Evolutionary conservation across 306 rosid species (phyloP).

Genomic region (Rosa multiflora): DNA sequence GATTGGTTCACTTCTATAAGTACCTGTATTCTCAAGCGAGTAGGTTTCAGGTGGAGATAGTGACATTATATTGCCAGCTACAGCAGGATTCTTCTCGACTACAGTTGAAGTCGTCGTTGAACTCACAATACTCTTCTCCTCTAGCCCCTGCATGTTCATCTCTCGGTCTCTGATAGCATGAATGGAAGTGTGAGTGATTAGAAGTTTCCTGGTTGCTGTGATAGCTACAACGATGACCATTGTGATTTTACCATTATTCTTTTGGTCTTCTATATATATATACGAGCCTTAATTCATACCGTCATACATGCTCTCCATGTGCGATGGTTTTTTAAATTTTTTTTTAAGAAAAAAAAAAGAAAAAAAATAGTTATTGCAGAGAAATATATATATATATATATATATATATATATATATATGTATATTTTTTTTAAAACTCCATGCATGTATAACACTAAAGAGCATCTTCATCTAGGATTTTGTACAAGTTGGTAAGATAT

Average conservation of each 20-base stretch:
- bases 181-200: background rate
- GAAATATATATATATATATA: no score
- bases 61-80: constrained; percentile 39
- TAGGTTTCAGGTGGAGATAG: constrained; percentile 49
- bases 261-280: background rate
- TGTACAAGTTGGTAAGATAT: background rate
- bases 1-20: constrained; percentile 66
- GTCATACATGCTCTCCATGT: no score
- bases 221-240: background rate
- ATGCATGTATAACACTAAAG: background rate
- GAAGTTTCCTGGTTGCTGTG: background rate
- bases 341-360: no score
- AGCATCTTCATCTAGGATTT: background rate
- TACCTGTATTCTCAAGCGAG: constrained; percentile 28
- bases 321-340: no score
- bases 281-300: no score
- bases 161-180: background rate
- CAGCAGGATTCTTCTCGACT: constrained; percentile 34
- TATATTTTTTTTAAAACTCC: background rate
- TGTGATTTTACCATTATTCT: background rate
- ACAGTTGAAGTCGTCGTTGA: constrained; percentile 40
- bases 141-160: constrained; percentile 62
- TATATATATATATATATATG: background rate
- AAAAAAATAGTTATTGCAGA: no score
- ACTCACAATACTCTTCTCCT: constrained; percentile 58